A percentile compares a stretch with the other conserved stretches of the same genome.
phyloP scores from a whole-genome alignment of 768 basidiomycete species.

The Lepiota brunneoincarnata region DNA sequence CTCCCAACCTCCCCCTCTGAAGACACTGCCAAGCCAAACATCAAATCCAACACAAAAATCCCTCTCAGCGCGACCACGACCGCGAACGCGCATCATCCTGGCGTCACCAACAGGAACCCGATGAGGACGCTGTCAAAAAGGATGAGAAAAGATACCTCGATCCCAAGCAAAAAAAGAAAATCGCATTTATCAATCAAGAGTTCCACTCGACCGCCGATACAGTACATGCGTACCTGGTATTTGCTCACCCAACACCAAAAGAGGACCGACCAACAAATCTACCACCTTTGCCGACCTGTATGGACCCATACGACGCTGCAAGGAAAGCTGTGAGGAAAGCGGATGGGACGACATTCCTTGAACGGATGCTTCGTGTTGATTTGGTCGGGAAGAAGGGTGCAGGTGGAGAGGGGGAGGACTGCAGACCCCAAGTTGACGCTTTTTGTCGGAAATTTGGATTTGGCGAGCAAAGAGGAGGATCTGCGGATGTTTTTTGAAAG shows the following conservation, averaged over 20 bases:
- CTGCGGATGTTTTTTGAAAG: constrained; percentile 84
- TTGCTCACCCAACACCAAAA: constrained; percentile 61
- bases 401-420: constrained; percentile 19
- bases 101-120: constrained; percentile 45
- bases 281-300: constrained; percentile 43
- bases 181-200: constrained; percentile 92
- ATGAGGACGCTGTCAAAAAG: constrained; percentile 37
- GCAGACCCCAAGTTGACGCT: constrained; percentile 79
- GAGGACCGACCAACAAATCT: constrained; percentile 43
- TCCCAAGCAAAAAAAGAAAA: constrained; percentile 84
- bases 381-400: constrained; percentile 36
- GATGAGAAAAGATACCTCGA: constrained; percentile 71
- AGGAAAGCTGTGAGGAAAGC: constrained; percentile 51
- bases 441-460: constrained; percentile 93
- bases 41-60: constrained; percentile 22
- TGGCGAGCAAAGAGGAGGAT: constrained; percentile 88
- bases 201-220: constrained; percentile 76
- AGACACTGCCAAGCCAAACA: constrained; percentile 26
- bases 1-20: constrained; percentile 39
- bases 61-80: constrained; percentile 44
- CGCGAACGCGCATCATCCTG: constrained; percentile 59
- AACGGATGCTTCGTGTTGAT: constrained; percentile 79
- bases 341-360: constrained; percentile 74
- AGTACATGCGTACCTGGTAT: constrained; percentile 89
- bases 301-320: constrained; percentile 76